Base-by-base conservation (phyloP, 805 yeast species). In the Candida yuanshanica region DNA sequence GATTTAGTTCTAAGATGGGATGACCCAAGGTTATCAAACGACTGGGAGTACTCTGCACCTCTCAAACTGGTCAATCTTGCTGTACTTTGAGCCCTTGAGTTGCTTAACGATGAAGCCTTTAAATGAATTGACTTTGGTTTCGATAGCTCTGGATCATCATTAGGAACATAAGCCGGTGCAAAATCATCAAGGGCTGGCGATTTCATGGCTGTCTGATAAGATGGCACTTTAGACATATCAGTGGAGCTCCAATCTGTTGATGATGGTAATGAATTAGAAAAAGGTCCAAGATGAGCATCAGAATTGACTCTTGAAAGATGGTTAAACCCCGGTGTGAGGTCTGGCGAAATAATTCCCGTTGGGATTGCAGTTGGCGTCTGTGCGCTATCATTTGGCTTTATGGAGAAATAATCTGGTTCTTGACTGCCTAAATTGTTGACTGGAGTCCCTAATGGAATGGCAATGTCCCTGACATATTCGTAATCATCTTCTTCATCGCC, bases 191-290 rank as follows among this genome's bases (percentile, higher is more conserved):
- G 62, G 6, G 63, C 65, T 35, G 72, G 79, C 2, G 75, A 61
- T 52, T 74, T 75, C 59, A 89, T 62, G 0, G 98, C 97, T 24
- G 84, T 81, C 7, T 72, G 74, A 61, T 91, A 91, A 0, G 95
- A 79, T 0, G 98, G 98, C 7, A 91, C 96, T 37, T 77, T 66
- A 17, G 83, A 79, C 48, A 87, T 49, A 2, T 68, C 60, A 6
- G 59, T 58, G 3, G 69, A 45, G 43, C 74, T 72, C 69, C 72
- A 66, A 22, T 65, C 72, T 12, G 55, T 53, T 7, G 36, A 24
- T 10, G 51, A 34, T 10, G 38, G 31, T 5, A 36, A 21, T 4
- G 39, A 11, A 5, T 22, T 36, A 2, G 36, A 27, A 33, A 21
- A 23, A 64, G 42, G 18, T 64, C 63, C 13, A 52, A 27, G n/a